Percentiles rank a stretch among this genome's conserved stretches.
Evolutionary conservation across 495 filamentous ascomycete genomes (phyloP).

Genomic region (Penicillium nucicola): DNA sequence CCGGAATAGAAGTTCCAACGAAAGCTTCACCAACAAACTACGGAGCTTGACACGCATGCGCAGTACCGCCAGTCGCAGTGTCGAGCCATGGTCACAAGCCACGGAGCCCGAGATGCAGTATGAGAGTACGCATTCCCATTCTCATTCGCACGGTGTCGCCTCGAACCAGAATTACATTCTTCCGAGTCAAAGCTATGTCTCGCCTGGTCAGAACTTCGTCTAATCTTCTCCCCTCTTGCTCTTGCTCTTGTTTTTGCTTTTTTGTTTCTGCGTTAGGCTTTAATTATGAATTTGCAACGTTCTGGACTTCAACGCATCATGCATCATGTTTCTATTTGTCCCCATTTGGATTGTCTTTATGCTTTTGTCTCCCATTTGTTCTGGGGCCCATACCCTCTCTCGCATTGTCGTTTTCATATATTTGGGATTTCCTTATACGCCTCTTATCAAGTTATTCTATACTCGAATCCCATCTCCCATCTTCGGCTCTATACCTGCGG

Average conservation of each 20-base stretch:
- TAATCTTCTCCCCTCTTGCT: neutral
- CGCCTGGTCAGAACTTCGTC: constrained; percentile 1
- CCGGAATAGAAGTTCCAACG: constrained; percentile 63
- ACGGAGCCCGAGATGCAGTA: constrained; percentile 28
- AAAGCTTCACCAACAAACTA: constrained; percentile 63
- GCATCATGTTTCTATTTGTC: neutral
- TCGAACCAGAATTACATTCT: constrained; percentile 5
- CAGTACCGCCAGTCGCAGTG: constrained; percentile 56
- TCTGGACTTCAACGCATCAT: neutral
- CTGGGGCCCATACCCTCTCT: constrained; percentile 18
- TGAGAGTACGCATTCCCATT: constrained; percentile 23
- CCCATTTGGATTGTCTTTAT: neutral
- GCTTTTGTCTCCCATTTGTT: neutral
- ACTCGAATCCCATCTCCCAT: constrained; percentile 2
- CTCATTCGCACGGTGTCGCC: constrained; percentile 4
- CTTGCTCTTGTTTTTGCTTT: constrained; percentile 2
- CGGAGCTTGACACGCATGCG: constrained; percentile 66
- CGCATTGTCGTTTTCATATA: neutral
- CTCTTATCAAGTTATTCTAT: constrained; percentile 5
- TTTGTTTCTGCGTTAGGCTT: neutral
- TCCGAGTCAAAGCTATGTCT: constrained; percentile 7
- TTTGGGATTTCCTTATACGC: neutral
- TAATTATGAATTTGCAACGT: constrained; percentile 2
- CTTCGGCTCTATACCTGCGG: neutral
- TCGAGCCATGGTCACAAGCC: constrained; percentile 26